phyloP scores from a whole-genome alignment of 2,329 filamentous ascomycete genomes.

The Aspergillus sp. region DNA sequence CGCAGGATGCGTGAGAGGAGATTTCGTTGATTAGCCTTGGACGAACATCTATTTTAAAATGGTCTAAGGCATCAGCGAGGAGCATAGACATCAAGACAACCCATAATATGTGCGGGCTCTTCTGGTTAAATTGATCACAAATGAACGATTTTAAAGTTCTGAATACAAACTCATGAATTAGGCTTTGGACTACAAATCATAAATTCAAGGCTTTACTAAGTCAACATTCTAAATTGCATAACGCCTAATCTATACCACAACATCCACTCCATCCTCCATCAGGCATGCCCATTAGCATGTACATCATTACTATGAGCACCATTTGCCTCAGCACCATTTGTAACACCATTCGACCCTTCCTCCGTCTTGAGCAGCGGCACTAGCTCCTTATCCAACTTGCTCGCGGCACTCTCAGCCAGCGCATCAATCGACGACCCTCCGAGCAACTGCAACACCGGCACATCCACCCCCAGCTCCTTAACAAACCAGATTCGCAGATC shows the following conservation, averaged over 20 bases:
- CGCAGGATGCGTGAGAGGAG: neutral
- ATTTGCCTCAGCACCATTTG: neutral
- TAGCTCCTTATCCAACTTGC: neutral
- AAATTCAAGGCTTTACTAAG: no score
- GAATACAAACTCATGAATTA: no score
- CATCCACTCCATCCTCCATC: neutral
- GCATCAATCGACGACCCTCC: conserved; percentile 28
- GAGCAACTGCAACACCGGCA: conserved; percentile 51
- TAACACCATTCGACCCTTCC: neutral
- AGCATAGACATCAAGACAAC: no score
- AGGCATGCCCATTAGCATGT: neutral
- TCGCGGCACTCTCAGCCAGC: neutral
- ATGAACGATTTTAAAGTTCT: no score
- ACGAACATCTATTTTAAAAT: neutral
- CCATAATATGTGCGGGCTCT: no score
- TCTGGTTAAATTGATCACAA: no score
- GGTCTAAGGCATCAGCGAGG: neutral
- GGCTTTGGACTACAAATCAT: no score
- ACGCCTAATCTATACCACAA: neutral
- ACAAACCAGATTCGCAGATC: conserved; percentile 50
- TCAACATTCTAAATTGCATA: neutral
- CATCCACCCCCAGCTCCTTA: conserved; percentile 45
- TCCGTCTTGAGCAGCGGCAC: neutral
- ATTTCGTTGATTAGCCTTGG: neutral
- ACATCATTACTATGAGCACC: neutral